A percentile compares a stretch with the other conserved stretches of the same genome.
Evolutionary conservation across 768 basidiomycete species (phyloP).

Genomic region (Russula sp.): DNA sequence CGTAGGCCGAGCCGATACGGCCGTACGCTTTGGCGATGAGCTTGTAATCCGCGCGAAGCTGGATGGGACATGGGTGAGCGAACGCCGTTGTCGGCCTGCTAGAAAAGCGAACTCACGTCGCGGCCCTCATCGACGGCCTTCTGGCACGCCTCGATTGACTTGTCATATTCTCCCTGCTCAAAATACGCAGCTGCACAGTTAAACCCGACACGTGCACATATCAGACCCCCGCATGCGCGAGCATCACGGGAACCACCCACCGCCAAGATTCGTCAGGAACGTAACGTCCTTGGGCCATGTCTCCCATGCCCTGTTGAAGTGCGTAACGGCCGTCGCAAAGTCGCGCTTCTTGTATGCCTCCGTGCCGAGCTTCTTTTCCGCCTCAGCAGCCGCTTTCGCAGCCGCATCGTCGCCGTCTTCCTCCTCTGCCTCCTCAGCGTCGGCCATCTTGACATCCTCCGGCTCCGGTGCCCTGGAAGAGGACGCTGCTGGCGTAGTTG

Average conservation of each 20-base stretch:
- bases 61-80: neutral
- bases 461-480: constrained; percentile 26
- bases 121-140: constrained; percentile 97
- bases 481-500: constrained; percentile 36
- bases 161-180: constrained; percentile 88
- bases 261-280: constrained; percentile 86
- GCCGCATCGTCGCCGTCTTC: constrained; percentile 60
- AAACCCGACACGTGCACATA: neutral
- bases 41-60: constrained; percentile 92
- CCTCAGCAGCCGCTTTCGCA: constrained; percentile 72
- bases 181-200: constrained; percentile 71
- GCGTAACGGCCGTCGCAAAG: constrained; percentile 67
- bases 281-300: constrained; percentile 89
- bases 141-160: constrained; percentile 85
- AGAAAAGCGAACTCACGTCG: constrained; percentile 39
- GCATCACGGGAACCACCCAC: constrained; percentile 35
- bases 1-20: constrained; percentile 80
- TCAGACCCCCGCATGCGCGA: constrained; percentile 2
- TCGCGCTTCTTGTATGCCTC: constrained; percentile 83
- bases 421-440: constrained; percentile 46
- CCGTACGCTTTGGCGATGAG: constrained; percentile 92
- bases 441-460: constrained; percentile 62
- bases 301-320: constrained; percentile 89
- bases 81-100: neutral
- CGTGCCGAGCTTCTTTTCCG: constrained; percentile 70